Base-by-base conservation (phyloP, 1,139 yeast genomes). In the Pichia sp. region DNA sequence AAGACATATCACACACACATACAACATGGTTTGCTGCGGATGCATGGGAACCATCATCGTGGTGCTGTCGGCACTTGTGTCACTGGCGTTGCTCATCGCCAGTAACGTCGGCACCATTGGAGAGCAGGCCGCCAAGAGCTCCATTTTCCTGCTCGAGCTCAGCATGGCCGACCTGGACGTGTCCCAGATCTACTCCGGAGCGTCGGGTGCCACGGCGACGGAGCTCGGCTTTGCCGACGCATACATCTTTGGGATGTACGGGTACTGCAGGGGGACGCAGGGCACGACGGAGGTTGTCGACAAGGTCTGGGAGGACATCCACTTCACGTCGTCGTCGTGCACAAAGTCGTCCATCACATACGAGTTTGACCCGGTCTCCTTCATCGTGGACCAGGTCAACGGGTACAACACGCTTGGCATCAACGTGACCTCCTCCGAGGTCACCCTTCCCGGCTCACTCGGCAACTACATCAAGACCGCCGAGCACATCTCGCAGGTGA, bases 191-290 rank as follows among this genome's bases (percentile, higher is more conserved):
- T 41, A 62, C 12, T 34, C 64, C 2, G 46, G 58, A 2, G 28
- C 56, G 1, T 6, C 53, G 37, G 10, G 48, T 13, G 44, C 47
- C 5, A 58, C 56, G 12, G 55, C 61, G 30, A 51, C 60, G 6
- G 68, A 66, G 41, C 62, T 80, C 44, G 87, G 88, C 0, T 68
- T 85, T 31, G 71, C 86, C 6, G 81, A 80, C 47, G 79, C 81
- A 26, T 85, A 85, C 64, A 74, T 83, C 16, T 70, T 85, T 41
- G 82, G 89, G 46, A 74, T 77, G 64, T 85, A 90, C 82, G 91
- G 90, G 31, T 86, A 84, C 69, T 87, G 95, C 67, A 72, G 76
- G 60, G 93, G 91, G 23, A 53, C 66, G 43, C 65, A 66, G 12
- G 52, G 59, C 37, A 22, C 42, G 13, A 62, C 64, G 28, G 37